These are phyloP conservation scores for Talaromyces sp. DNA, from an alignment of 2,329 filamentous ascomycete genomes.

Conservation along the genomic window DNA sequence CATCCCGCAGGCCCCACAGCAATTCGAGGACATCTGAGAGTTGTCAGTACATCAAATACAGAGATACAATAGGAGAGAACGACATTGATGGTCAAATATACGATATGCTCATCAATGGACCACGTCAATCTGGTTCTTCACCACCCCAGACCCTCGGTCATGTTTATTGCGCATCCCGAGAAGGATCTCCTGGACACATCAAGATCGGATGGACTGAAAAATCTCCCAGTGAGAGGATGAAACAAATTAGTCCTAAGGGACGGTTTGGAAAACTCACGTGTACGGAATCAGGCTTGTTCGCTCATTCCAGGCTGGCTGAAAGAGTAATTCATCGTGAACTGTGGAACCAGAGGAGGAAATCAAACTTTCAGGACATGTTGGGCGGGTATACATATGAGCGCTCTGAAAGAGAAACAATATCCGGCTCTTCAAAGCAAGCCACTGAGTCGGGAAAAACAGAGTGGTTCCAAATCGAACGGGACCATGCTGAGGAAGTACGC, in stretches of 20 bases:
- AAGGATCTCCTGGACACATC: neutral
- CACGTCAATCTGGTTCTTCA: neutral
- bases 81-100: neutral
- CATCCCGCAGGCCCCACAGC: neutral
- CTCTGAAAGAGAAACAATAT: neutral
- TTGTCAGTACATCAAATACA: neutral
- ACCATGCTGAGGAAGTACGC: neutral
- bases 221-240: neutral
- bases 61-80: neutral
- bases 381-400: neutral
- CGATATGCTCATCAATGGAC: neutral
- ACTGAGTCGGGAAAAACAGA: neutral
- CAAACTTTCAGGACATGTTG: neutral
- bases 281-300: neutral
- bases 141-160: neutral
- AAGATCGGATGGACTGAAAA: neutral
- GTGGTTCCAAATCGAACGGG: neutral
- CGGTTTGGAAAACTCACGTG: neutral
- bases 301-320: neutral
- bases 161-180: neutral
- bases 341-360: neutral
- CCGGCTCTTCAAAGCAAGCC: neutral
- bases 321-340: neutral
- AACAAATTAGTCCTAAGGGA: neutral
- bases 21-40: too few species aligned